A percentile compares a stretch with the other conserved stretches of the same genome.
Conservation (phyloP, 2,329 filamentous ascomycete species). For the Botrytis cinerea region DNA sequence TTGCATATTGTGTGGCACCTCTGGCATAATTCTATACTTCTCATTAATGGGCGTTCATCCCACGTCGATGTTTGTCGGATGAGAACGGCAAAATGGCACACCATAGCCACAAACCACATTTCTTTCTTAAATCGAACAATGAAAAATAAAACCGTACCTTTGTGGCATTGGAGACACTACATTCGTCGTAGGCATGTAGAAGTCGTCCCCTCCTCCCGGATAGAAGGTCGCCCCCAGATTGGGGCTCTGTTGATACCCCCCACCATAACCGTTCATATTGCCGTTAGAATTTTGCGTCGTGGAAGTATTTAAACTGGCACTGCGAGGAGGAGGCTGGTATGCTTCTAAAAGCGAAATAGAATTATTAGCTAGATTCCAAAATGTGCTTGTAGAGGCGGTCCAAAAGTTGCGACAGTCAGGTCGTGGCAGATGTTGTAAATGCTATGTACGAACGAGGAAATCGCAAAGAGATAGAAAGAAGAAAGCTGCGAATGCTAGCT, state of each 20-base stretch:
- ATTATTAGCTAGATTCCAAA: not conserved
- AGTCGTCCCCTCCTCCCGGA: constrained; percentile 68
- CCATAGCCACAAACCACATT: not conserved
- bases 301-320: constrained; percentile 12
- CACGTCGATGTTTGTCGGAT: not conserved
- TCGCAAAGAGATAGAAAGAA: not conserved
- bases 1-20: constrained; percentile 96
- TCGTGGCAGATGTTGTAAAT: not conserved
- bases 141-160: constrained; percentile 49
- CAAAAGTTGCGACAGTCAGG: not conserved
- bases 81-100: constrained; percentile 15
- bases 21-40: constrained; percentile 77
- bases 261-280: constrained; percentile 28
- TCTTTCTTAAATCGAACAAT: constrained; percentile 8
- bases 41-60: constrained; percentile 22
- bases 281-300: not conserved
- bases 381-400: not conserved
- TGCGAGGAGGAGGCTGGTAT: constrained; percentile 20
- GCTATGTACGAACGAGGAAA: no score
- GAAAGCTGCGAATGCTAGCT: not conserved
- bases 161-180: constrained; percentile 70
- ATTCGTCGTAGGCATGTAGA: constrained; percentile 59
- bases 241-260: constrained; percentile 30
- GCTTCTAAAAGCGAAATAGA: not conserved
- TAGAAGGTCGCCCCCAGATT: constrained; percentile 64